These are phyloP conservation scores for Annulohypoxylon nitens DNA, from an alignment of 495 filamentous ascomycete species.

Conservation along the genomic window DNA sequence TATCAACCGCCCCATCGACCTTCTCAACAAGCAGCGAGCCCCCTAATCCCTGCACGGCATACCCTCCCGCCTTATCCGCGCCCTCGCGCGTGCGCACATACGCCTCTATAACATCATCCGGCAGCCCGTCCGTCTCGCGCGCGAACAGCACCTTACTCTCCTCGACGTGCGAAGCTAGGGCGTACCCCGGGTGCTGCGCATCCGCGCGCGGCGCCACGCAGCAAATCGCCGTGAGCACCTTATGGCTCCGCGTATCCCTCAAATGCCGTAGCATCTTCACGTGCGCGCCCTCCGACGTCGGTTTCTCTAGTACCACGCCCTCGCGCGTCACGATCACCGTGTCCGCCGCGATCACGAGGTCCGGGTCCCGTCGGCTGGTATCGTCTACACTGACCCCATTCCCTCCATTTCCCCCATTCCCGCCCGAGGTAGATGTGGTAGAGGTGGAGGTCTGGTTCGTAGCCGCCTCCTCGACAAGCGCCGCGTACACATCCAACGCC, in stretches of 20 bases:
- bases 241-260: constrained; percentile 78
- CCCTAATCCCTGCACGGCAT: constrained; percentile 92
- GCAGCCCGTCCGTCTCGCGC: constrained; percentile 80
- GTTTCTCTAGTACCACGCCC: constrained; percentile 91
- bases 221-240: constrained; percentile 84
- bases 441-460: constrained; percentile 25
- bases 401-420: no score
- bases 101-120: constrained; percentile 71
- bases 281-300: constrained; percentile 81
- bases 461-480: constrained; percentile 69
- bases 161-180: constrained; percentile 82
- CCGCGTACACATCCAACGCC: constrained; percentile 79
- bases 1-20: constrained; percentile 91
- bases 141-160: constrained; percentile 87
- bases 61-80: constrained; percentile 95
- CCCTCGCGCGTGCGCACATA: constrained; percentile 95
- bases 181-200: constrained; percentile 85
- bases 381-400: constrained; percentile 27
- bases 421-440: not conserved
- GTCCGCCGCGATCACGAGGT: constrained; percentile 89
- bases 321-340: constrained; percentile 85
- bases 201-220: constrained; percentile 83
- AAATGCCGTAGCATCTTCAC: constrained; percentile 82
- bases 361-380: constrained; percentile 69
- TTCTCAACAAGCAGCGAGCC: constrained; percentile 82